phyloP scores from a whole-genome alignment of 1,284 basidiomycete genomes.

The Phellinidium pouzarii region DNA sequence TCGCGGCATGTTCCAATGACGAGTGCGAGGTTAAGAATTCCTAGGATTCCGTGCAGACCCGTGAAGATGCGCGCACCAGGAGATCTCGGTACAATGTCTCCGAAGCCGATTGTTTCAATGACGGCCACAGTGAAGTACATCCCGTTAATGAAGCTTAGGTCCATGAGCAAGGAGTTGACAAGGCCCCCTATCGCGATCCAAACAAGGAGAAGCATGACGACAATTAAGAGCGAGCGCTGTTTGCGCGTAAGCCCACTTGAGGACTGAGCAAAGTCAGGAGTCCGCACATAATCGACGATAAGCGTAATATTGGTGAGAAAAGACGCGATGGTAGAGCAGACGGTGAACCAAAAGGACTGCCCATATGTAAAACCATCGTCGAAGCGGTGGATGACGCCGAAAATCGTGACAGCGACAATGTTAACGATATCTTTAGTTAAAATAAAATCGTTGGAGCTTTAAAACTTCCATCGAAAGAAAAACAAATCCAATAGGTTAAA shows the following conservation, averaged over 20 bases:
- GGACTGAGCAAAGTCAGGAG: conserved; percentile 50
- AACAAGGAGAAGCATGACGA: conserved; percentile 65
- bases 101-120: conserved; percentile 75
- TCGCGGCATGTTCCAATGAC: conserved; percentile 32
- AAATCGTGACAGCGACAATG: conserved; percentile 51
- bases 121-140: conserved; percentile 66
- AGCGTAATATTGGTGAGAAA: conserved; percentile 65
- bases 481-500: too few relatives aligned
- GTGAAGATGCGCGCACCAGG: conserved; percentile 48
- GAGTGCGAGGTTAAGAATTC: conserved; percentile 49
- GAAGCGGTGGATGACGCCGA: conserved; percentile 59
- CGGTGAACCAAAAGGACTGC: conserved; percentile 75
- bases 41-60: conserved; percentile 50
- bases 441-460: conserved; percentile 12
- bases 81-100: conserved; percentile 56
- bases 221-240: conserved; percentile 72
- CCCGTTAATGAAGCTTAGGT: conserved; percentile 59
- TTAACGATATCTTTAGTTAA: conserved; percentile 68
- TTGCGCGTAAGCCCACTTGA: conserved; percentile 65
- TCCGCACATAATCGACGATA: conserved; percentile 53
- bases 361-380: conserved; percentile 68
- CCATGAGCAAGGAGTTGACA: conserved; percentile 50
- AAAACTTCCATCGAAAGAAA: too few relatives aligned
- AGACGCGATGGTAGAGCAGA: conserved; percentile 70
- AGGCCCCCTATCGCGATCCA: conserved; percentile 70